A percentile compares a stretch with the other conserved stretches of the same genome.
Evolutionary conservation across 495 filamentous ascomycete genomes (phyloP).

Genomic region (Penicillium goetzii): DNA sequence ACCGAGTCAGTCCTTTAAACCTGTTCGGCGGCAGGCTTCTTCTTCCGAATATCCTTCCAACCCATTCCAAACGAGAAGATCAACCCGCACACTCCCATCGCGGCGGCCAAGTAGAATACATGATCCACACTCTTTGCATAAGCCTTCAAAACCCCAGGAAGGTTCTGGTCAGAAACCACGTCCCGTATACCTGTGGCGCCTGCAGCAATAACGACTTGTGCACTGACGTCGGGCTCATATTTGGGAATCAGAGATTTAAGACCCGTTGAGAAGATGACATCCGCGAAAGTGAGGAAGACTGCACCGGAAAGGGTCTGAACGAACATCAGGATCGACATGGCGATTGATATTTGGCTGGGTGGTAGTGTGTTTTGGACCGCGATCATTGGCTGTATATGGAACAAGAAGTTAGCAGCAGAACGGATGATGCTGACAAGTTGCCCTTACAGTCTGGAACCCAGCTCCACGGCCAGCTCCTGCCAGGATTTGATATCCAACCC

Average conservation of each 20-base stretch:
- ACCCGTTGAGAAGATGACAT: constrained; percentile 53
- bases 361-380: constrained; percentile 57
- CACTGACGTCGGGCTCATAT: constrained; percentile 43
- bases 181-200: constrained; percentile 45
- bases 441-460: constrained; percentile 48
- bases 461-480: constrained; percentile 55
- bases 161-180: constrained; percentile 31
- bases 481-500: constrained; percentile 62
- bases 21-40: constrained; percentile 31
- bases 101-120: constrained; percentile 47
- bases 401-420: constrained; percentile 1
- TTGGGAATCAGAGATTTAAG: constrained; percentile 36
- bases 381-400: constrained; percentile 44
- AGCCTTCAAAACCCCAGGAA: constrained; percentile 44
- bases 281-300: constrained; percentile 50
- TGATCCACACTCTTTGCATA: constrained; percentile 45
- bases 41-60: constrained; percentile 57
- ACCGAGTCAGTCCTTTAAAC: background rate
- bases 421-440: background rate
- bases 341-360: constrained; percentile 48
- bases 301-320: constrained; percentile 54
- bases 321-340: constrained; percentile 56
- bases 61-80: constrained; percentile 53
- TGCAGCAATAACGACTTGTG: constrained; percentile 41
- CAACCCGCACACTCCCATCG: constrained; percentile 29